These are phyloP conservation scores for Candida corydali DNA, from an alignment of 805 yeast genomes.

Conservation along the genomic window DNA sequence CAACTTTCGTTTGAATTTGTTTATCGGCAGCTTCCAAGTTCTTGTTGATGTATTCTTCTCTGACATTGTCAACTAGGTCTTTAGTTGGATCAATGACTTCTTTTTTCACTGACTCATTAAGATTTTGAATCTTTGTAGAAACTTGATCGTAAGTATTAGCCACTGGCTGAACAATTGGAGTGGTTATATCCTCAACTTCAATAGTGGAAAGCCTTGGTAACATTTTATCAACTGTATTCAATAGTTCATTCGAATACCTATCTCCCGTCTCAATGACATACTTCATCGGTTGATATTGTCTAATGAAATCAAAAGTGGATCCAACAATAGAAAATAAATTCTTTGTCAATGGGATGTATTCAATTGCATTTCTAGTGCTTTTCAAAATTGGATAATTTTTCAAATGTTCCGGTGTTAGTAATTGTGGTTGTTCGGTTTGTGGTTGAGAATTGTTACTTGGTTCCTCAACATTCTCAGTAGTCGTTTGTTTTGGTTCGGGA, in stretches of 20 bases:
- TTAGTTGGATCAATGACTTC: conserved; percentile 45
- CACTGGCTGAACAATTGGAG: conserved; percentile 50
- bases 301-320: conserved; percentile 20
- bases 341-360: conserved; percentile 34
- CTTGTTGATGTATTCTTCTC: conserved; percentile 36
- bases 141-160: conserved; percentile 24
- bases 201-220: conserved; percentile 59
- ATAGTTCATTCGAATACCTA: conserved; percentile 47
- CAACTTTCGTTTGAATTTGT: conserved; percentile 38
- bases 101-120: conserved; percentile 12
- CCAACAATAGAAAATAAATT: conserved; percentile 24
- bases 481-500: background rate
- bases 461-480: background rate
- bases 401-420: conserved; percentile 26
- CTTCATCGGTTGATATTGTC: conserved; percentile 30
- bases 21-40: background rate
- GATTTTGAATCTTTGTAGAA: conserved; percentile 7
- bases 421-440: background rate
- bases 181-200: conserved; percentile 45
- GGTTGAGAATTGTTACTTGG: background rate
- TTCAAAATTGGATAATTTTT: conserved; percentile 46
- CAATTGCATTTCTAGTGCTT: conserved; percentile 32
- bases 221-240: conserved; percentile 51
- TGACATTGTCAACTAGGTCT: conserved; percentile 42
- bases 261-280: conserved; percentile 51